phyloP scores from a whole-genome alignment of 1,139 yeast species.

The Nakaseomyces nivariensis region DNA sequence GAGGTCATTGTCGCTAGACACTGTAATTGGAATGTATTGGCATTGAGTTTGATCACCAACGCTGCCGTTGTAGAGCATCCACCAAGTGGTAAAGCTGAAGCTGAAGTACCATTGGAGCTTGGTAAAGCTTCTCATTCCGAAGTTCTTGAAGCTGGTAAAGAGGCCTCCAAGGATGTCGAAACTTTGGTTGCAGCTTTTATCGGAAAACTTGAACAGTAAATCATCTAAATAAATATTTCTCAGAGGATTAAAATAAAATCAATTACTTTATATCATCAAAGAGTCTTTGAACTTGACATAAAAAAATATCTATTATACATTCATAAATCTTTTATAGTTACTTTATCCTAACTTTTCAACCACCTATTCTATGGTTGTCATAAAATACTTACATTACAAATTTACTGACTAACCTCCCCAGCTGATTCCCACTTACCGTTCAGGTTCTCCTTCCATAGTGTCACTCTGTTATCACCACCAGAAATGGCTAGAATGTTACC shows the following conservation, averaged over 20 bases:
- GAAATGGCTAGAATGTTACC: constrained; percentile 93
- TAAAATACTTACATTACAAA: not conserved
- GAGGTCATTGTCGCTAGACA: constrained; percentile 92
- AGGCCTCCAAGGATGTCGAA: constrained; percentile 75
- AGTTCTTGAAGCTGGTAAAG: constrained; percentile 72
- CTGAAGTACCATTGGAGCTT: constrained; percentile 45
- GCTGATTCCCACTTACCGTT: constrained; percentile 96
- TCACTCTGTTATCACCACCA: constrained; percentile 93
- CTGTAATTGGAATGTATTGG: constrained; percentile 69
- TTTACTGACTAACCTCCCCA: constrained; percentile 26
- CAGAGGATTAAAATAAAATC: too few species aligned
- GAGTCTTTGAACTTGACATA: too few species aligned
- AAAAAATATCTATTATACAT: not conserved
- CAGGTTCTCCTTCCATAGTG: constrained; percentile 91
- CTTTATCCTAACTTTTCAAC: not conserved
- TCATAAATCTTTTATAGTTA: not conserved
- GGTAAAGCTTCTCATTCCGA: constrained; percentile 89
- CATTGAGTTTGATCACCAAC: constrained; percentile 79
- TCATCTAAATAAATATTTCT: not conserved
- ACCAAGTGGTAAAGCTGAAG: constrained; percentile 55
- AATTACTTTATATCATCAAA: too few species aligned
- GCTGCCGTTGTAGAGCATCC: constrained; percentile 69
- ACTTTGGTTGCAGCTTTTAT: constrained; percentile 56
- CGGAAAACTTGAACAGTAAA: constrained; percentile 29
- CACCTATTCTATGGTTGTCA: not conserved